Evolutionary conservation across 2,329 filamentous ascomycete species (phyloP).

Genomic region (Fusarium sp.): DNA sequence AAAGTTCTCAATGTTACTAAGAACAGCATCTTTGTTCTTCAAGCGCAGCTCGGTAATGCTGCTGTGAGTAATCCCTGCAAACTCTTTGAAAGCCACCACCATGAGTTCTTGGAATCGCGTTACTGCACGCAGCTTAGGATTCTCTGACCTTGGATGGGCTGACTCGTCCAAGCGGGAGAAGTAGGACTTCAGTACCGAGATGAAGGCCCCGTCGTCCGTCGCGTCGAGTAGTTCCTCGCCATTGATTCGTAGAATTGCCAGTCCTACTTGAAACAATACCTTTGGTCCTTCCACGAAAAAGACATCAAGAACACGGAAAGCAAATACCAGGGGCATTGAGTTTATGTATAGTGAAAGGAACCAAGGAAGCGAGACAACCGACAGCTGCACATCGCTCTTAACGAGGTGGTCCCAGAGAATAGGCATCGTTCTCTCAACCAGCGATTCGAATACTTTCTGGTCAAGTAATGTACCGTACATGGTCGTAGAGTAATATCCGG

Average conservation of each 20-base stretch:
- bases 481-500: slow-evolving; percentile 97
- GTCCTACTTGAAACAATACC: slow-evolving; percentile 94
- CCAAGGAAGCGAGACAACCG: slow-evolving; percentile 96
- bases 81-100: slow-evolving; percentile 99
- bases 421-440: slow-evolving; percentile 99
- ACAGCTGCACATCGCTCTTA: slow-evolving; percentile 95
- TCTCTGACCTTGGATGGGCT: slow-evolving; percentile 94
- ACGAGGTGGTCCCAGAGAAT: slow-evolving; percentile 98
- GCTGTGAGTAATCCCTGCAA: slow-evolving; percentile 92
- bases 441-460: slow-evolving; percentile 95
- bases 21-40: slow-evolving; percentile 93
- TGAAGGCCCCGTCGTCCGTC: slow-evolving; percentile 94
- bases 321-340: slow-evolving; percentile 98
- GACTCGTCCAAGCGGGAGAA: slow-evolving; percentile 94
- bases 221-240: slow-evolving; percentile 95
- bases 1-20: slow-evolving; percentile 97
- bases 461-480: slow-evolving; percentile 99
- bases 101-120: slow-evolving; percentile 98
- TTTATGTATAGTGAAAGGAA: slow-evolving; percentile 99
- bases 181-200: slow-evolving; percentile 94
- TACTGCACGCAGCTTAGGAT: slow-evolving; percentile 91
- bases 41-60: slow-evolving; percentile 89
- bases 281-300: slow-evolving; percentile 99
- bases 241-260: slow-evolving; percentile 97
- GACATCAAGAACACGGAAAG: slow-evolving; percentile 94